phyloP scores from a whole-genome alignment of 768 basidiomycete genomes.

The Cystobasidiopsis lactophilus region DNA sequence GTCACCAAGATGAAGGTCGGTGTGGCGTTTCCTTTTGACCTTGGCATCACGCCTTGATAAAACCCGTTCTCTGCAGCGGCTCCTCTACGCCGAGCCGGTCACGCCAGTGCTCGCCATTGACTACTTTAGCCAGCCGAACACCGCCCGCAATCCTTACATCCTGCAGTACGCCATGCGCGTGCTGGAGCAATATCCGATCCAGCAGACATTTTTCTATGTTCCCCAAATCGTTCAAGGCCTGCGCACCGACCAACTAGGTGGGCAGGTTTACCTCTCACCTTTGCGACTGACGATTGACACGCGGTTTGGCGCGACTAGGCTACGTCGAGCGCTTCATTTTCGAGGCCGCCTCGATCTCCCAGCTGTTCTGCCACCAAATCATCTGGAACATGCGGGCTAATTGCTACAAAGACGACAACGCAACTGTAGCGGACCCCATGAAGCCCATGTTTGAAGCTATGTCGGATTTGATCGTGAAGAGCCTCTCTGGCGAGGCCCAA shows the following conservation, averaged over 20 bases:
- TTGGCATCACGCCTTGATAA: too few relatives aligned
- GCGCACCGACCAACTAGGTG: slow-evolving; percentile 43
- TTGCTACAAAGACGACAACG: slow-evolving; percentile 73
- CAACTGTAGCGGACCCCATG: slow-evolving; percentile 77
- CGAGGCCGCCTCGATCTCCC: slow-evolving; percentile 90
- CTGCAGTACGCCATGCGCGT: slow-evolving; percentile 94
- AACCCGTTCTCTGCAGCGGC: slow-evolving; percentile 33
- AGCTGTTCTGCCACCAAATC: slow-evolving; percentile 95
- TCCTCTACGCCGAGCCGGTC: slow-evolving; percentile 64
- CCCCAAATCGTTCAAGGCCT: slow-evolving; percentile 95
- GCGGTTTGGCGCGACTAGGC: slow-evolving; percentile 30
- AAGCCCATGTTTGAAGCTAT: slow-evolving; percentile 83
- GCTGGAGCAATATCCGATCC: slow-evolving; percentile 79
- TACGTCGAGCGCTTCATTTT: slow-evolving; percentile 90
- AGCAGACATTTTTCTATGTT: slow-evolving; percentile 93
- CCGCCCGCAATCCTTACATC: slow-evolving; percentile 57
- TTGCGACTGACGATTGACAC: not conserved
- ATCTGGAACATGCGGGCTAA: slow-evolving; percentile 99
- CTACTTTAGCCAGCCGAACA: slow-evolving; percentile 60
- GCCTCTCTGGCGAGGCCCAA: slow-evolving; percentile 69
- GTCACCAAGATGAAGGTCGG: too few relatives aligned
- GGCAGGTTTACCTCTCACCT: not conserved
- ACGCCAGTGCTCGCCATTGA: slow-evolving; percentile 45
- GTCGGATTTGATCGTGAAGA: slow-evolving; percentile 53
- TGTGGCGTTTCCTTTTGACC: too few relatives aligned